These are phyloP conservation scores for Claviceps citrina DNA, from an alignment of 2,329 filamentous ascomycete genomes.

Conservation along the genomic window DNA sequence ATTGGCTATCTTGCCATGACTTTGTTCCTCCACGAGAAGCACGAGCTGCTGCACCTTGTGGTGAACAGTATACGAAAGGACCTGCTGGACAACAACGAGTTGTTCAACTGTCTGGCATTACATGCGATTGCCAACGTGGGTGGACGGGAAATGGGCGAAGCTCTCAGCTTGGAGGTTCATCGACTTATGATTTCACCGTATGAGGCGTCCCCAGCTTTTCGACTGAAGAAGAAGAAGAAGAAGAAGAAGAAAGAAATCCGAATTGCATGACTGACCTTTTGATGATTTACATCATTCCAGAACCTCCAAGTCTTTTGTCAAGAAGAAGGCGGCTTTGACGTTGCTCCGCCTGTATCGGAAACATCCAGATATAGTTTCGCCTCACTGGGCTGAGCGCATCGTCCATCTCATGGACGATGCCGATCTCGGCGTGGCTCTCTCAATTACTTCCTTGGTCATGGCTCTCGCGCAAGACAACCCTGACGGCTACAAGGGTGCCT, in stretches of 20 bases:
- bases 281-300: too few relatives aligned
- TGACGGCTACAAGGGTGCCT: conserved; percentile 88
- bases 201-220: conserved; percentile 21
- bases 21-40: conserved; percentile 89
- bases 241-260: too few relatives aligned
- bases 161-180: conserved; percentile 81
- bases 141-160: conserved; percentile 92
- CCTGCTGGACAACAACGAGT: conserved; percentile 81
- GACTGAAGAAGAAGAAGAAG: too few relatives aligned
- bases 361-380: conserved; percentile 80
- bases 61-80: conserved; percentile 99
- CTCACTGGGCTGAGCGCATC: conserved; percentile 94
- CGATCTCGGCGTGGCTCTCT: conserved; percentile 86
- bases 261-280: too few relatives aligned
- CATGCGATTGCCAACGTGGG: conserved; percentile 98
- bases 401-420: conserved; percentile 97
- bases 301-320: conserved; percentile 87
- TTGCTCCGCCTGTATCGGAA: conserved; percentile 89
- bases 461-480: conserved; percentile 82
- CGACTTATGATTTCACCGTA: conserved; percentile 87
- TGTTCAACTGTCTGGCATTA: conserved; percentile 91
- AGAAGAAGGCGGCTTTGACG: conserved; percentile 95
- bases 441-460: conserved; percentile 91
- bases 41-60: conserved; percentile 87
- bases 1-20: conserved; percentile 97